Evolutionary conservation across 345 rosid species (phyloP).

Genomic region (Corchorus olitorius): DNA sequence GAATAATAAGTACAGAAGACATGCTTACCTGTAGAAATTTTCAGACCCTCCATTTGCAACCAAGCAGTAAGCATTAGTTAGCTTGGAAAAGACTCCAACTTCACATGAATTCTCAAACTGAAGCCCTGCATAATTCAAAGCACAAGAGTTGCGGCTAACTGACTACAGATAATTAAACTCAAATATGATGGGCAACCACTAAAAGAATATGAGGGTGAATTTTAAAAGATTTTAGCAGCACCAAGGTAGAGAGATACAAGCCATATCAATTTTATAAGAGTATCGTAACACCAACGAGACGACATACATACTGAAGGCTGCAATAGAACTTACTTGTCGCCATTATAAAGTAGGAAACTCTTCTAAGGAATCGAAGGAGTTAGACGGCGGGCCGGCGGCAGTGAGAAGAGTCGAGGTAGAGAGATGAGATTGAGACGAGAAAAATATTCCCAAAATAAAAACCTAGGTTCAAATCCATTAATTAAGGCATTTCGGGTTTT

Average conservation of each 20-base stretch:
- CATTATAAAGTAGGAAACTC: slow-evolving; percentile 7
- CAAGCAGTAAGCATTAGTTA: slow-evolving; percentile 49
- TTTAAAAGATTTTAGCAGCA: neutral
- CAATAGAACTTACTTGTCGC: slow-evolving; percentile 21
- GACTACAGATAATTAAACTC: neutral
- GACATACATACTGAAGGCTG: neutral
- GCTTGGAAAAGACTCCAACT: slow-evolving; percentile 49
- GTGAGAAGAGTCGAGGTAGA: too few species aligned
- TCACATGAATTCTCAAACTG: slow-evolving; percentile 37
- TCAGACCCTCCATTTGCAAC: slow-evolving; percentile 64
- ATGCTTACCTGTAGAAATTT: slow-evolving; percentile 72
- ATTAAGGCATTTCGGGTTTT: too few species aligned
- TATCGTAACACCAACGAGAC: neutral
- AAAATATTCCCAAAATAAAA: too few species aligned
- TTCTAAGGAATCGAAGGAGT: too few species aligned
- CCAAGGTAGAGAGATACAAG: neutral
- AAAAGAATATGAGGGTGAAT: neutral
- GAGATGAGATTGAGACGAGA: too few species aligned
- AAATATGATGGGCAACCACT: neutral
- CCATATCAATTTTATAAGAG: neutral
- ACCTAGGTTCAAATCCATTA: too few species aligned
- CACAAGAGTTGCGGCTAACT: neutral
- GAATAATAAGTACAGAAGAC: neutral
- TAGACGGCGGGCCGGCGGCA: too few species aligned
- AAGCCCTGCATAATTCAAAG: slow-evolving; percentile 9